These are phyloP conservation scores for Cadophora malorum DNA, from an alignment of 2,329 filamentous ascomycete genomes.

Conservation along the genomic window DNA sequence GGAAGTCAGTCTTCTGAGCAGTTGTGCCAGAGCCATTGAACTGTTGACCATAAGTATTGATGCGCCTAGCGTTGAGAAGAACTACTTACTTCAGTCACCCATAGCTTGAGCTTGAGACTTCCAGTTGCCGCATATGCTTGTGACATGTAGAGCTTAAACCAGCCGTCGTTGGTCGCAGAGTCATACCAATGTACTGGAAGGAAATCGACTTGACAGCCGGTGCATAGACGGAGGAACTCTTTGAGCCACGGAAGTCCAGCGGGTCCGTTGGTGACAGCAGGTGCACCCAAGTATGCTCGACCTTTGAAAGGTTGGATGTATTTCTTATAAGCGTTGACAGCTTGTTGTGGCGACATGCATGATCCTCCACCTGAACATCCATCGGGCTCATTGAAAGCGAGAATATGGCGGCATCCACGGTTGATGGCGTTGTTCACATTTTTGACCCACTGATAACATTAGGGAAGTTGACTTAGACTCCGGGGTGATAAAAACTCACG, in stretches of 20 bases:
- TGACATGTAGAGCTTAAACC: slow-evolving; percentile 51
- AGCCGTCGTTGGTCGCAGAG: slow-evolving; percentile 41
- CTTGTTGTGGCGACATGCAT: slow-evolving; percentile 50
- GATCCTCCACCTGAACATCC: slow-evolving; percentile 20
- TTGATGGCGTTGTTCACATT: slow-evolving; percentile 58
- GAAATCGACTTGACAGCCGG: slow-evolving; percentile 51
- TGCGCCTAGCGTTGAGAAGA: neutral
- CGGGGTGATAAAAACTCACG: slow-evolving; percentile 28
- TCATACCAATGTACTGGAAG: slow-evolving; percentile 50
- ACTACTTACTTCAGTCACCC: slow-evolving; percentile 39
- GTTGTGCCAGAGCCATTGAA: slow-evolving; percentile 46
- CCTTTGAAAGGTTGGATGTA: slow-evolving; percentile 51
- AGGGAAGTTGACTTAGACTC: neutral
- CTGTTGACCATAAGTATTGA: slow-evolving; percentile 45
- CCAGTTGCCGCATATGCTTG: slow-evolving; percentile 40
- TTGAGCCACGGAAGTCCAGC: slow-evolving; percentile 51
- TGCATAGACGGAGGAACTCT: slow-evolving; percentile 49
- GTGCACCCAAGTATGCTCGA: slow-evolving; percentile 50
- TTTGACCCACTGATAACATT: slow-evolving; percentile 51
- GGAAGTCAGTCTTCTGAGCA: slow-evolving; percentile 47
- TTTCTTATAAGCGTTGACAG: slow-evolving; percentile 48
- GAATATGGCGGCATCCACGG: slow-evolving; percentile 59
- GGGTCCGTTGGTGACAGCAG: slow-evolving; percentile 50
- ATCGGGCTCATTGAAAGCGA: slow-evolving; percentile 58
- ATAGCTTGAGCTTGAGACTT: slow-evolving; percentile 21